Evolutionary conservation across 495 filamentous ascomycete genomes (phyloP).

Genomic region (Xylaria intraflava): DNA sequence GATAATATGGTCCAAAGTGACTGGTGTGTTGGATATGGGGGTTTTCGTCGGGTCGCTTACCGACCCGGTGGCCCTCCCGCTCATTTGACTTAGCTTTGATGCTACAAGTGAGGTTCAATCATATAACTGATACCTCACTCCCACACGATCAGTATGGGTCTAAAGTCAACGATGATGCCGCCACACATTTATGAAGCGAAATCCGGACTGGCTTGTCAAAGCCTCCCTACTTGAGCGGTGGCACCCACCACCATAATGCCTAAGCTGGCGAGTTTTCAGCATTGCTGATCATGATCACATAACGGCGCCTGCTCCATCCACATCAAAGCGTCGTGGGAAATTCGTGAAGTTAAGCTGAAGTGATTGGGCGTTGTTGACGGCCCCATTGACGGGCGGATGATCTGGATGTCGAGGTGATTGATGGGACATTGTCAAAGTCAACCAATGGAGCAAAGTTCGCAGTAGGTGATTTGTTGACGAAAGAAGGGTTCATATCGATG

Average conservation of each 20-base stretch:
- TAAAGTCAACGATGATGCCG: neutral
- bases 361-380: constrained; percentile 3
- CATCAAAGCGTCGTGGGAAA: constrained; percentile 3
- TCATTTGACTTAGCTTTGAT: neutral
- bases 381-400: neutral
- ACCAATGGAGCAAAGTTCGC: constrained; percentile 6
- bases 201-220: neutral
- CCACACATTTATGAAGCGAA: neutral
- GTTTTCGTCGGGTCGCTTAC: neutral
- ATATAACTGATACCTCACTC: neutral
- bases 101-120: neutral
- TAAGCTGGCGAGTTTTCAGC: neutral
- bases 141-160: neutral
- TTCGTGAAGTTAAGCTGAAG: neutral
- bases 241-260: neutral
- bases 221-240: neutral
- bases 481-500: neutral
- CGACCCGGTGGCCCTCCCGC: neutral
- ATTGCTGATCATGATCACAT: neutral
- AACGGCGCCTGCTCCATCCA: neutral
- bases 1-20: neutral
- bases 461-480: constrained; percentile 4
- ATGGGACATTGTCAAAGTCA: constrained; percentile 8
- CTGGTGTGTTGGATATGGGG: neutral
- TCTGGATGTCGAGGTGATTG: constrained; percentile 4